Evolutionary conservation across 2,329 filamentous ascomycete genomes (phyloP).

Genomic region (Exophiala oligosperma): DNA sequence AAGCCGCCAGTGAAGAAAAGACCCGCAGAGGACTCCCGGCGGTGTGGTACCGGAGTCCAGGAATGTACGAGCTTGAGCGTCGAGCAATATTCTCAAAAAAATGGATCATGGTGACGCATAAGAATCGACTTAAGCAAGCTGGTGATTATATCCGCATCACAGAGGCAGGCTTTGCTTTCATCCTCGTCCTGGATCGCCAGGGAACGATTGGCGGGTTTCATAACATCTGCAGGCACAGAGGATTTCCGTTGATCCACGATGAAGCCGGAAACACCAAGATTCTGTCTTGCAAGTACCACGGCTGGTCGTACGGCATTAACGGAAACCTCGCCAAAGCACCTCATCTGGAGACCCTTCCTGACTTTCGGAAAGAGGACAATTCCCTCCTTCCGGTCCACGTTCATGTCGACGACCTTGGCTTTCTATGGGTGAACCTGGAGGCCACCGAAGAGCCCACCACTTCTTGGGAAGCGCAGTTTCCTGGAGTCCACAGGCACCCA

Average conservation of each 20-base stretch:
- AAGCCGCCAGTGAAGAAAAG: too few relatives aligned
- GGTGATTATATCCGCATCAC: constrained; percentile 39
- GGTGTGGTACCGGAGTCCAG: constrained; percentile 51
- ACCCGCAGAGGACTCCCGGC: constrained; percentile 39
- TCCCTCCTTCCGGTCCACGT: constrained; percentile 45
- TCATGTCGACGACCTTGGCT: constrained; percentile 13
- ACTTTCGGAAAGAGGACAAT: constrained; percentile 59
- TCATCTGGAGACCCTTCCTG: constrained; percentile 55
- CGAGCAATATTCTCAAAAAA: constrained; percentile 52
- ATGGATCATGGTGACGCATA: constrained; percentile 43
- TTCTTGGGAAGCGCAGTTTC: constrained; percentile 15
- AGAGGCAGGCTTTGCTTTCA: constrained; percentile 53
- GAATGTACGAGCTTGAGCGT: constrained; percentile 52
- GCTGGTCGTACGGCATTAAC: constrained; percentile 61
- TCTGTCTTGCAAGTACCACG: constrained; percentile 61
- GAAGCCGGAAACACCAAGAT: constrained; percentile 35
- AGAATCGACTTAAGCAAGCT: constrained; percentile 48
- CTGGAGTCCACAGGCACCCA: constrained; percentile 43
- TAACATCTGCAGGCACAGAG: constrained; percentile 63
- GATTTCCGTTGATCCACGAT: constrained; percentile 51
- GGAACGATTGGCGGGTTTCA: constrained; percentile 54
- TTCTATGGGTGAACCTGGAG: constrained; percentile 21
- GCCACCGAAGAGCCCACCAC: constrained; percentile 26
- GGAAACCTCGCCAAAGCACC: constrained; percentile 62
- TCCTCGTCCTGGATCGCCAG: constrained; percentile 54